Conservation (phyloP, 352 stramenopile genomes). For the Plasmopara halstedii region DNA sequence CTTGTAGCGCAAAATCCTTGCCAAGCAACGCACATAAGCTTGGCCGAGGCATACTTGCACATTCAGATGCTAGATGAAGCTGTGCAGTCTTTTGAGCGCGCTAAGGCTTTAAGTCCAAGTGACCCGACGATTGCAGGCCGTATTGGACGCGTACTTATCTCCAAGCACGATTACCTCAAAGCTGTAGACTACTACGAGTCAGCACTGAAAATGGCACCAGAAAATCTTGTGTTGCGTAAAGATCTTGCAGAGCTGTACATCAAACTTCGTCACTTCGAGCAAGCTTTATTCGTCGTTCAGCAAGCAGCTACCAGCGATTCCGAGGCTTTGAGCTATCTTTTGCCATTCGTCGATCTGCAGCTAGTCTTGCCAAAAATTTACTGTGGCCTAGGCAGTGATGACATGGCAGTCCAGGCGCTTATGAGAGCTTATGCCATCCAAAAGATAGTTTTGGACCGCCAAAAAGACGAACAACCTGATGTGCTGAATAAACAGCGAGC, state of each 20-base stretch:
- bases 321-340: conserved; percentile 57
- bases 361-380: conserved; percentile 79
- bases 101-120: conserved; percentile 43
- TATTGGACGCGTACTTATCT: conserved; percentile 87
- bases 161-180: conserved; percentile 91
- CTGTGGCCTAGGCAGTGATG: conserved; percentile 50
- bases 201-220: conserved; percentile 69
- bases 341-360: conserved; percentile 66
- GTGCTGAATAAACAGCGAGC: conserved; percentile 64
- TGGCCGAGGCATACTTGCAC: conserved; percentile 89
- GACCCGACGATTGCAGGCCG: conserved; percentile 73
- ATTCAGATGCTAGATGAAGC: conserved; percentile 89
- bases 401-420: conserved; percentile 72
- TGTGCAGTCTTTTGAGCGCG: conserved; percentile 67
- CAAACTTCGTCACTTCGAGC: conserved; percentile 81
- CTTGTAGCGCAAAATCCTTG: conserved; percentile 76
- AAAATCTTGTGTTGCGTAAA: conserved; percentile 76
- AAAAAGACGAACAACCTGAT: conserved; percentile 77
- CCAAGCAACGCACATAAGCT: conserved; percentile 65
- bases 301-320: conserved; percentile 55
- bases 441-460: conserved; percentile 73
- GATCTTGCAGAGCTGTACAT: conserved; percentile 88
- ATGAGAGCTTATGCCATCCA: conserved; percentile 80
- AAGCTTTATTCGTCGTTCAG: conserved; percentile 75
- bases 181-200: conserved; percentile 92